A percentile compares a stretch with the other conserved stretches of the same genome.
These are phyloP conservation scores for Boletellus deceptivus DNA, from an alignment of 1,284 basidiomycete species.

Conservation along the genomic window DNA sequence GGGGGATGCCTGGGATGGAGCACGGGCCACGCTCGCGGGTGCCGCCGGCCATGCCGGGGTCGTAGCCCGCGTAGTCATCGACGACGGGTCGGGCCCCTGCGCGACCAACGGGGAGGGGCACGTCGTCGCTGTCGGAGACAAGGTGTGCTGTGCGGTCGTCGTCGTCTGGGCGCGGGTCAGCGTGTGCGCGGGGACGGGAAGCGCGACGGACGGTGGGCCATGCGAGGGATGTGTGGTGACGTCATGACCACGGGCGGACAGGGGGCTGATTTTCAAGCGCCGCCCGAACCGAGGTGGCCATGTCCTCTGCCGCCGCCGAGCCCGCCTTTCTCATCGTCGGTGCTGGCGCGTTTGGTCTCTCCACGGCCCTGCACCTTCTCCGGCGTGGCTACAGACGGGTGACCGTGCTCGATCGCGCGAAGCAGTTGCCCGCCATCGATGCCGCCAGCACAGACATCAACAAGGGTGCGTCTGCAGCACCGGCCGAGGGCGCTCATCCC, in stretches of 20 bases:
- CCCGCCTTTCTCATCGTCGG: conserved; percentile 69
- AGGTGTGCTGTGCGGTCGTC: conserved; percentile 8
- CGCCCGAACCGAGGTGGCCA: not conserved
- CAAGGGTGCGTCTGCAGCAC: conserved; percentile 51
- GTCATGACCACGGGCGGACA: too few relatives aligned
- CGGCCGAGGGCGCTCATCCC: not conserved
- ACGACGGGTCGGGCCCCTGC: not conserved
- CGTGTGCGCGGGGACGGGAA: too few relatives aligned
- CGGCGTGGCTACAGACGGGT: conserved; percentile 64
- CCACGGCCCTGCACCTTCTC: conserved; percentile 77
- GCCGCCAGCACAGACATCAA: conserved; percentile 85
- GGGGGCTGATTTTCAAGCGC: too few relatives aligned
- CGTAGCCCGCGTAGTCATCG: conserved; percentile 18
- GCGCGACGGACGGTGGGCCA: conserved; percentile 2
- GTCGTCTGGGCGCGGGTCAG: conserved; percentile 1
- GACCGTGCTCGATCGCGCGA: conserved; percentile 71
- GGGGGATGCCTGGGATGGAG: conserved; percentile 14
- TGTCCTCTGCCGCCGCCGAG: conserved; percentile 3
- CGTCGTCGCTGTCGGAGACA: conserved; percentile 9
- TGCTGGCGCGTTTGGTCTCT: conserved; percentile 86
- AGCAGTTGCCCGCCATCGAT: conserved; percentile 67
- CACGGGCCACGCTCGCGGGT: conserved; percentile 2
- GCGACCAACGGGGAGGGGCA: conserved; percentile 3
- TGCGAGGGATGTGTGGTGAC: not conserved
- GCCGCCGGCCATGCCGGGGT: conserved; percentile 26